These are phyloP conservation scores for Eucalyptus paniculata DNA, from an alignment of 345 rosid genomes.

Conservation along the genomic window DNA sequence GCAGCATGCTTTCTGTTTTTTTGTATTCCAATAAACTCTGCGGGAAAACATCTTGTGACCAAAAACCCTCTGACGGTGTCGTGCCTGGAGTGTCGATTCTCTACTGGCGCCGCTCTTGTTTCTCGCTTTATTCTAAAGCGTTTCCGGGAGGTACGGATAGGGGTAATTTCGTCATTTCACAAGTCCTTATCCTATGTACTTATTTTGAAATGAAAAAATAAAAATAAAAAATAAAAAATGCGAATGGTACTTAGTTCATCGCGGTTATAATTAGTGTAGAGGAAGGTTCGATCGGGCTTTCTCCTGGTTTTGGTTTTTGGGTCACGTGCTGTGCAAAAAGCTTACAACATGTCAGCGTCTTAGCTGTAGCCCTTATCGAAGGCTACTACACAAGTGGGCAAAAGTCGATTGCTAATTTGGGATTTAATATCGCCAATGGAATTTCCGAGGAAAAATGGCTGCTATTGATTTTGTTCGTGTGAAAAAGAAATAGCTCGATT, in stretches of 20 bases:
- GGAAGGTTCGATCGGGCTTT: not conserved
- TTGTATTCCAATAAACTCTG: not conserved
- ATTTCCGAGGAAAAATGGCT: not conserved
- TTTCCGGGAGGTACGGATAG: not conserved
- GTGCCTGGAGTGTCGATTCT: not conserved
- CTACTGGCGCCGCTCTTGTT: not conserved
- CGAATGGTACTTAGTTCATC: not conserved
- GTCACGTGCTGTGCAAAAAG: not conserved
- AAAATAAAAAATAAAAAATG: not conserved
- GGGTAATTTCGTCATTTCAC: not conserved
- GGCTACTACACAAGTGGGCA: not conserved
- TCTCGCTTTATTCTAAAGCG: not conserved
- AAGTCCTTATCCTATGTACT: too few species aligned
- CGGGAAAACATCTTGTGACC: not conserved
- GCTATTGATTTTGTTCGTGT: not conserved
- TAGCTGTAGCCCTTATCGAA: not conserved
- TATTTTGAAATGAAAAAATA: not conserved
- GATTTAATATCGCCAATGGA: not conserved
- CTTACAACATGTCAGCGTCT: not conserved
- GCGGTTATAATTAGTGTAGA: not conserved
- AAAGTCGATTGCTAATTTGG: not conserved
- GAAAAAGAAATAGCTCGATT: not conserved
- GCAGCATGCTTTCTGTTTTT: not conserved
- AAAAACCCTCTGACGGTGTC: not conserved
- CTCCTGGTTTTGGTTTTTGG: not conserved